Conservation (phyloP, 2,329 filamentous ascomycete genomes). For the Fusarium xyrophilum region DNA sequence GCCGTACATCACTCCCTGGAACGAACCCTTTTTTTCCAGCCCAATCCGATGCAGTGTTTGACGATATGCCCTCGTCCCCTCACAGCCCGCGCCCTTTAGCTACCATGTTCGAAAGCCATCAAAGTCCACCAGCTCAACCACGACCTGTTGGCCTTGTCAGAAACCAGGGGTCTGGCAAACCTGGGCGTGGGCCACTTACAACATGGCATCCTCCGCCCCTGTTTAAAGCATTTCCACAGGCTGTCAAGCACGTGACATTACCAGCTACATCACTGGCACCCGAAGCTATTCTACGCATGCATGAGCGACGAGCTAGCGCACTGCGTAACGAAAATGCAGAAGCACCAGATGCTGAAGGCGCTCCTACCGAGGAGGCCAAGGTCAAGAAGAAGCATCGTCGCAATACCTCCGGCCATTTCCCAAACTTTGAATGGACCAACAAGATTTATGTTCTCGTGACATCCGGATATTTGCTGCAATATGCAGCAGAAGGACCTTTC, state of each 20-base stretch:
- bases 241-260: conserved; percentile 76
- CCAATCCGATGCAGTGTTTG: conserved; percentile 47
- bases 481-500: conserved; percentile 71
- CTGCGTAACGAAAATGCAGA: conserved; percentile 29
- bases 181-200: conserved; percentile 46
- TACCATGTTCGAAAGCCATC: conserved; percentile 36
- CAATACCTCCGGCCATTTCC: conserved; percentile 49
- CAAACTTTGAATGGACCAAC: conserved; percentile 68
- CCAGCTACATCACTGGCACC: conserved; percentile 71
- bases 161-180: conserved; percentile 28
- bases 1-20: conserved; percentile 57
- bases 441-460: conserved; percentile 77
- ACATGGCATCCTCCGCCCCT: conserved; percentile 76
- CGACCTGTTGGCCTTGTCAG: conserved; percentile 16
- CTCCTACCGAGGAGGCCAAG: conserved; percentile 44
- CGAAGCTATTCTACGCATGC: conserved; percentile 71
- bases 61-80: conserved; percentile 43
- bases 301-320: conserved; percentile 54
- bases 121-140: conserved; percentile 16
- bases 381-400: conserved; percentile 57
- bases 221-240: conserved; percentile 87
- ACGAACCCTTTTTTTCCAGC: conserved; percentile 53
- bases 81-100: conserved; percentile 38
- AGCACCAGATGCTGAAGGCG: conserved; percentile 11
- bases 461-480: conserved; percentile 77